A percentile compares a stretch with the other conserved stretches of the same genome.
Conservation (phyloP, 768 basidiomycete genomes). For the Xerocomellus amylosporus region DNA sequence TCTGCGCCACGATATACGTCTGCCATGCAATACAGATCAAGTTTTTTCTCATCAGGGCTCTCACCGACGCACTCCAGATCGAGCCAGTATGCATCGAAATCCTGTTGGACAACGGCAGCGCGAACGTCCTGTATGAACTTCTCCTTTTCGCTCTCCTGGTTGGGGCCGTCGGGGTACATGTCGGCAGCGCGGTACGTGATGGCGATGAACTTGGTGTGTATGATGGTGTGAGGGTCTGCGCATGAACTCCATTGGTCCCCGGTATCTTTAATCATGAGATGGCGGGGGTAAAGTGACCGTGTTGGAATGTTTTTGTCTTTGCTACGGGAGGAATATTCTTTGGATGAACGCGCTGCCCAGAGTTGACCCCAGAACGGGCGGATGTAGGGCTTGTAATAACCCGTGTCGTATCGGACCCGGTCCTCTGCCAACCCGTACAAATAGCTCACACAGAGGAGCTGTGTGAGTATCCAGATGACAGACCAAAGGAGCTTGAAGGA, state of each 20-base stretch:
- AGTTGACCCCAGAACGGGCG: slow-evolving; percentile 13
- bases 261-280: slow-evolving; percentile 1
- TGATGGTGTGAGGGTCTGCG: slow-evolving; percentile 1
- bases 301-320: slow-evolving; percentile 3
- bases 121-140: slow-evolving; percentile 11
- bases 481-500: slow-evolving; percentile 8
- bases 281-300: slow-evolving; percentile 12
- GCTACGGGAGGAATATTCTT: slow-evolving; percentile 12
- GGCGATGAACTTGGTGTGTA: slow-evolving; percentile 9
- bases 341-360: slow-evolving; percentile 23
- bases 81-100: slow-evolving; percentile 17
- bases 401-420: neutral
- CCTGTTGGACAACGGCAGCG: neutral
- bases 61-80: slow-evolving; percentile 20
- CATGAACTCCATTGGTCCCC: slow-evolving; percentile 7
- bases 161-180: slow-evolving; percentile 4
- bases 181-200: slow-evolving; percentile 17
- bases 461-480: neutral
- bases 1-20: slow-evolving; percentile 15
- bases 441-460: neutral
- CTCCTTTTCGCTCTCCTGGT: slow-evolving; percentile 1
- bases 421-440: neutral
- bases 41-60: slow-evolving; percentile 13
- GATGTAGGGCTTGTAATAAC: neutral
- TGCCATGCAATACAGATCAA: slow-evolving; percentile 18